Evolutionary conservation across 805 yeast genomes (phyloP).

Genomic region (Starmerella bacillaris): DNA sequence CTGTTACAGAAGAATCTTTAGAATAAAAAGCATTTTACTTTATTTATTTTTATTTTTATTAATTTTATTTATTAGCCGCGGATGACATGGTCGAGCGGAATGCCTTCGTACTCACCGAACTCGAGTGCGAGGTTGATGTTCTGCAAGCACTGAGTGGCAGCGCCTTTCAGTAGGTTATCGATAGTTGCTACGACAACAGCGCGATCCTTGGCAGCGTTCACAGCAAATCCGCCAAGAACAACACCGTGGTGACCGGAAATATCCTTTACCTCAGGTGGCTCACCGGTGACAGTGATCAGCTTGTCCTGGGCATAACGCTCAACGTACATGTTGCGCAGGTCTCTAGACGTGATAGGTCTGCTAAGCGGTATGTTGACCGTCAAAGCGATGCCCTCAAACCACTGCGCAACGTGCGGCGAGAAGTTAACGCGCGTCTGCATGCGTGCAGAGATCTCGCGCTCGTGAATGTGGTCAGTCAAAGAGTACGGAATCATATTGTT

Average conservation of each 20-base stretch:
- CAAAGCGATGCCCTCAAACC: conserved; percentile 97
- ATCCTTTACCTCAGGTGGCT: conserved; percentile 82
- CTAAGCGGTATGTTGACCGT: conserved; percentile 75
- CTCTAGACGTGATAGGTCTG: conserved; percentile 53
- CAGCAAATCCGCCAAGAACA: conserved; percentile 89
- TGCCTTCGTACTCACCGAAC: conserved; percentile 88
- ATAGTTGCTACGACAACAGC: conserved; percentile 90
- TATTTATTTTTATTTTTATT: not conserved
- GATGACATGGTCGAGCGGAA: conserved; percentile 35
- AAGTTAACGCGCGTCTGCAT: conserved; percentile 69
- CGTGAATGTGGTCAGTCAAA: conserved; percentile 92
- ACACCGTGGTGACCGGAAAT: conserved; percentile 90
- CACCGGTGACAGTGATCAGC: conserved; percentile 70
- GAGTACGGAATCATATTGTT: conserved; percentile 90
- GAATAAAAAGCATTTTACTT: not conserved
- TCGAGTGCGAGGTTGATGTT: conserved; percentile 81
- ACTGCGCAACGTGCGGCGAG: conserved; percentile 93
- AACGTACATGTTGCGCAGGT: conserved; percentile 67
- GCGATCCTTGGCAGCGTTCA: conserved; percentile 71
- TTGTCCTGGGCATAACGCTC: conserved; percentile 77
- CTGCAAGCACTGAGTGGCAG: conserved; percentile 95
- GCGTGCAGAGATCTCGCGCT: conserved; percentile 71
- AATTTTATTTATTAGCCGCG: conserved; percentile 12
- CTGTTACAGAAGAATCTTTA: too few species aligned
- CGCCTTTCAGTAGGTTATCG: conserved; percentile 92